Evolutionary conservation across 345 rosid genomes (phyloP), one percentile per base, ranked within the genome.

Genomic region (Cardamine resedifolia): DNA sequence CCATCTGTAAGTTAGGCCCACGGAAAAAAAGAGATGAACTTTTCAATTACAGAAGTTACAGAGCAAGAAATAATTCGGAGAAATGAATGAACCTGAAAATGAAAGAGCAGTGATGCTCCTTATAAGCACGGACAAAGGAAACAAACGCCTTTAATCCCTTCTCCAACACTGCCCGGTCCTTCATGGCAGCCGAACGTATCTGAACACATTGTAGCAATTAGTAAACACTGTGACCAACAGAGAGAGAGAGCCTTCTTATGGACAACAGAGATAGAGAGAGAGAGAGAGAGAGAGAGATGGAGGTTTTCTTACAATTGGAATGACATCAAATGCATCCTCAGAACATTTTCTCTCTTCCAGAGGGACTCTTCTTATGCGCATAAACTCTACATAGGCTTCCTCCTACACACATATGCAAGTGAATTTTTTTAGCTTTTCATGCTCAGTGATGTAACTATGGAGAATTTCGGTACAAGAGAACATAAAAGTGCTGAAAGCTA

Each of bases 121-220:
- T 94, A 66, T 94, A 94, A 48, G 93, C 96, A 73, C 91, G 93
- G 55, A 94, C 79, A 78, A 66, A 85, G 18, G 97, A 95, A 75
- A 95, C 97, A 86, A 91, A 95, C 31, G 97, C 99, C 77, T 85
- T 88, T 6, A 84, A 77, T 76, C 96, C 96, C 77, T 89, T 95
- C 81, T 89, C 96, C 93, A 95, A 85, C 72, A 95, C 91, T 81
- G 86, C 90, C 10, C 96, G 83, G 62, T 91, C 96, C 76, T 82
- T 84, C 78, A 30, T 84, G 24, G 97, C 96, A 85, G 84, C 61
- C 67, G 87, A 68, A 9, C 91, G 83, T 66, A 91, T 80, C 97
- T 89, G 85, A 74, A 79, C 3, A 31, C 49, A 65, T 38, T 51
- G 3, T 34, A 49, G 20, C 33, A 52, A 15, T 56, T 21, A 64